Base-by-base conservation (phyloP, 2,329 filamentous ascomycete species). In the Aureobasidium sp. region DNA sequence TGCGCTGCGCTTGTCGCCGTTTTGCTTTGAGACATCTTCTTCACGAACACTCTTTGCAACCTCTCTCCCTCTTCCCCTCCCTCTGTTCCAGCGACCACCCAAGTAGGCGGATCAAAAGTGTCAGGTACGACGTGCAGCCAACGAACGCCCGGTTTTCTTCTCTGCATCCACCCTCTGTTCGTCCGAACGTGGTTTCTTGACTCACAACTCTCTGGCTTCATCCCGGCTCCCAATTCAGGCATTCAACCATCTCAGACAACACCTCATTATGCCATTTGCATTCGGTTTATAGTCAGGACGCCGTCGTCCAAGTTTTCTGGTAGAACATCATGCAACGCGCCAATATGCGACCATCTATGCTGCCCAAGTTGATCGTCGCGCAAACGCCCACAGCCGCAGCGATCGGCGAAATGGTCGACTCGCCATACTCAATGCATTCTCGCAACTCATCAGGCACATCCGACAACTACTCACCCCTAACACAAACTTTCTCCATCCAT, bases 401-500 rank as follows among this genome's bases (percentile, higher is more conserved):
- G 66, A 61, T 66, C 41, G 62, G 61, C 57, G 61, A 61, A 39
- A 45, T 45, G 22, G 49, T 64, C 52, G 65, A 57, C 27, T 68
- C 68, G 14, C 68, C 69, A 14, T 67, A 69, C 44, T 66, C 70
- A 2, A 64, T 67, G 44, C 73, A 73, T 63, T 74, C 72, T 56
- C 72, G 71, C 65, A 68, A 71, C 45, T 74, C 72, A 8, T 74
- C 73, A 9, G 67, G 64, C 42, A 68, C 66, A 12, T 90, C 88
- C 22, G 88, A 89, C 67, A 78, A 86, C 67, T 83, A 85, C 14
- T 87, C 88, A 22, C 88, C 88, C 57, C 77, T 87, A 41, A 90
- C 87, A 45, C 87, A 88, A 25, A 89, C 86, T 20, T 89, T 88
- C 70, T 87, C 86, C 53, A 68, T 71, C 52, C 82, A 82, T 64